Base-by-base conservation (phyloP, 2,329 filamentous ascomycete genomes). In the Pochonia chlamydosporia region DNA sequence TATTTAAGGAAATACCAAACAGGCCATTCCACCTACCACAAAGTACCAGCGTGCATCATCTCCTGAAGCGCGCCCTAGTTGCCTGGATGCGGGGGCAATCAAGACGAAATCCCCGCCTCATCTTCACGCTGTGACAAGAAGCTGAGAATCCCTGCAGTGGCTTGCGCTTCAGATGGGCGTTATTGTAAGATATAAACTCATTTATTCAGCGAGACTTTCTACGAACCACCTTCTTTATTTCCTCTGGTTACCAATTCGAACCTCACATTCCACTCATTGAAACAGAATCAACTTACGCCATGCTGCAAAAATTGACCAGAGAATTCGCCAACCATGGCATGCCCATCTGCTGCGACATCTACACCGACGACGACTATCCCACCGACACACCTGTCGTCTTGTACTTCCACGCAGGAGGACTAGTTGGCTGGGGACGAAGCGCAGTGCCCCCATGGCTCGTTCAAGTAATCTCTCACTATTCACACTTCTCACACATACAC, bases 341-440 rank as follows among this genome's bases (percentile, higher is more conserved):
- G 18, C 56, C 63, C 10, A 57, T 69, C 20, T 53, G 65, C 44
- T 67, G 65, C 53, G 65, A 66, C 53, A 51, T 68, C 28, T 68
- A 66, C 52, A 51, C 58, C 8, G 50, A 51, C 13, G 43, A 43
- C 5, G 53, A 57, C 50, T 59, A 57, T 23, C 52, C 58, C 2
- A 23, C 50, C 18, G 47, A 52, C 39, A 47, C 52, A 1, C 62
- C 63, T 4, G 59, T 64, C n/a, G 57, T 67, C 24, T 54, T 68
- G 16, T 69, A 64, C 53, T 69, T 68, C 48, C 65, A 69, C 26
- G 57, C 64, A 0, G 65, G 66, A 14, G 64, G 64, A 1, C 56
- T 67, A 5, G 56, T 62, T 11, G 56, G 55, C n/a, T 65, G 63
- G 43, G 57, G 58, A 11, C 58, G 61, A 9, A 56, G 55, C 20